A percentile compares a stretch with the other conserved stretches of the same genome.
These are phyloP conservation scores for Kodamaea alishanica DNA, from an alignment of 1,139 yeast species.

Conservation along the genomic window DNA sequence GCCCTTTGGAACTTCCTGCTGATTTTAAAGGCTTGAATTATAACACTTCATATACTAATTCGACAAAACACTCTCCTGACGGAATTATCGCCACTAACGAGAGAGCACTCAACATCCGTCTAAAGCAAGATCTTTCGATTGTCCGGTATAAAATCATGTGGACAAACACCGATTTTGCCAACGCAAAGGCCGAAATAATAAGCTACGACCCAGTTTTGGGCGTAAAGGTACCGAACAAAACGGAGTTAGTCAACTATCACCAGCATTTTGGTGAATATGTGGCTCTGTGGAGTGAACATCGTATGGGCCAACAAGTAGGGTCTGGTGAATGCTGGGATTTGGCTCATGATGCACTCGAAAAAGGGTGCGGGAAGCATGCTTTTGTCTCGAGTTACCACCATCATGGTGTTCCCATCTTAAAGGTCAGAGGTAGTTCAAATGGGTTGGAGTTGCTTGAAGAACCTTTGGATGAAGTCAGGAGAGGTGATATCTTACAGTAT, in stretches of 20 bases:
- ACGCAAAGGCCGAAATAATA: slow-evolving; percentile 27
- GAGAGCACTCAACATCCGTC: slow-evolving; percentile 33
- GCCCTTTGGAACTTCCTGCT: slow-evolving; percentile 30
- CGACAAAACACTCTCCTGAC: slow-evolving; percentile 1
- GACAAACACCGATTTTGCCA: slow-evolving; percentile 26
- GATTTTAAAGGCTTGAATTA: slow-evolving; percentile 36
- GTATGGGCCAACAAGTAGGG: slow-evolving; percentile 55
- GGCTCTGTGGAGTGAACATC: slow-evolving; percentile 62
- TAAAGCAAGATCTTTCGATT: slow-evolving; percentile 48
- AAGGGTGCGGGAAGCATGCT: slow-evolving; percentile 62
- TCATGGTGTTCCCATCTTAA: slow-evolving; percentile 58
- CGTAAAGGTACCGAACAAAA: slow-evolving; percentile 29
- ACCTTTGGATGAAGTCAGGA: slow-evolving; percentile 35
- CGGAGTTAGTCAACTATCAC: slow-evolving; percentile 39
- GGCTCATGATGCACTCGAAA: slow-evolving; percentile 58
- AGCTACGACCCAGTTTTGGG: slow-evolving; percentile 48
- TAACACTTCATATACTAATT: slow-evolving; percentile 21
- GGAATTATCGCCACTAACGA: slow-evolving; percentile 14
- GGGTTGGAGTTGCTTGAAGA: slow-evolving; percentile 17
- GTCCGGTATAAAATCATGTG: slow-evolving; percentile 46
- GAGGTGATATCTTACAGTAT: slow-evolving; percentile 44
- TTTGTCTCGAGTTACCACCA: slow-evolving; percentile 50
- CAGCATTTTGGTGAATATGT: slow-evolving; percentile 49
- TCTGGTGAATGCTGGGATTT: slow-evolving; percentile 80
- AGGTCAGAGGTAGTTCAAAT: slow-evolving; percentile 25